Percentiles rank a stretch among this genome's conserved stretches.
Evolutionary conservation across 148 eudicot species (phyloP).

Genomic region (Nyssa sinensis): DNA sequence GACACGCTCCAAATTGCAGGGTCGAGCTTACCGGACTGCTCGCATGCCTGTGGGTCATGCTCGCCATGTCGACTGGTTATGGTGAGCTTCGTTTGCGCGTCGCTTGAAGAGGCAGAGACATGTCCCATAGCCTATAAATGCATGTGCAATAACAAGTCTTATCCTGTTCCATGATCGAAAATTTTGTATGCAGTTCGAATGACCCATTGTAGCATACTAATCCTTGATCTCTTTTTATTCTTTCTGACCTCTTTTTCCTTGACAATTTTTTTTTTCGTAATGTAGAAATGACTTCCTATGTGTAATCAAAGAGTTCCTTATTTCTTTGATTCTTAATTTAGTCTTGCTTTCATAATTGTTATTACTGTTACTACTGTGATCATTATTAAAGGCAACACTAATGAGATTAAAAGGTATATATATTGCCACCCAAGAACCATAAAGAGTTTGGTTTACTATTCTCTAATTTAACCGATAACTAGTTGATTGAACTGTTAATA

Average conservation of each 20-base stretch:
- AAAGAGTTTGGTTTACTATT: too few relatives aligned
- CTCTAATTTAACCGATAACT: too few relatives aligned
- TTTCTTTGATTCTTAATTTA: too few relatives aligned
- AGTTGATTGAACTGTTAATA: too few relatives aligned
- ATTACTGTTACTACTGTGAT: too few relatives aligned
- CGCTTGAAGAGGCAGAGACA: constrained; percentile 63
- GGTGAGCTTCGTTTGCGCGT: constrained; percentile 72
- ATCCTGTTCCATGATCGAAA: constrained; percentile 55
- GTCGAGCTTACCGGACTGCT: constrained; percentile 66
- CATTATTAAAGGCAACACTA: too few relatives aligned
- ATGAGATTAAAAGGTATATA: too few relatives aligned
- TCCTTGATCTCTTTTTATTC: background rate
- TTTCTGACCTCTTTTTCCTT: background rate
- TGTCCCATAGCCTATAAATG: constrained; percentile 82
- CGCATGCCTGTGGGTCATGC: constrained; percentile 72
- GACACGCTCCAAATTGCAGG: constrained; percentile 58
- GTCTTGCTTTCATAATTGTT: too few relatives aligned
- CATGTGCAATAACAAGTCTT: constrained; percentile 74
- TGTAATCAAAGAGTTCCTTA: too few relatives aligned
- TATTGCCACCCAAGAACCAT: too few relatives aligned
- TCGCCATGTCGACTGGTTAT: constrained; percentile 74
- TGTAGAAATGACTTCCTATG: background rate
- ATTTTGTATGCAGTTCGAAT: background rate
- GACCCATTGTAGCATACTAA: background rate
- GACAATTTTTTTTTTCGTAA: background rate